A percentile compares a stretch with the other conserved stretches of the same genome.
These are phyloP conservation scores for Aspergillus clavatus DNA, from an alignment of 2,329 filamentous ascomycete species.

Conservation along the genomic window DNA sequence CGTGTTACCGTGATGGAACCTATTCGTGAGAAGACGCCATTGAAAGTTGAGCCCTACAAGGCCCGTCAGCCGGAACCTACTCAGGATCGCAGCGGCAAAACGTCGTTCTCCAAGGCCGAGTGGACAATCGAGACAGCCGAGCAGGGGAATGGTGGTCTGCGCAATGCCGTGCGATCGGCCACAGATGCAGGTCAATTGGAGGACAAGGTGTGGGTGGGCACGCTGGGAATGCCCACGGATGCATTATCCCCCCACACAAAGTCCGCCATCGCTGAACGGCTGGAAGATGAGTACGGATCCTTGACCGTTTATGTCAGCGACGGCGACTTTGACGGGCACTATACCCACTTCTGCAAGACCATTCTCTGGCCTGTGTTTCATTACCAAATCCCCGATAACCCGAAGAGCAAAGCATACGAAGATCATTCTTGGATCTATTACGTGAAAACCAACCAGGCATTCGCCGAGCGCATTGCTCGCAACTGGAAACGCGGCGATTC, in stretches of 20 bases:
- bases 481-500: conserved; percentile 92
- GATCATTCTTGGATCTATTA: conserved; percentile 97
- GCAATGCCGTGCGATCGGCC: conserved; percentile 80
- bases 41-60: conserved; percentile 8
- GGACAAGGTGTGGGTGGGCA: conserved; percentile 86
- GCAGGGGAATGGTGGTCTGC: conserved; percentile 86
- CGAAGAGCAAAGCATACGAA: conserved; percentile 96
- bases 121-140: conserved; percentile 83
- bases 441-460: conserved; percentile 84
- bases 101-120: conserved; percentile 66
- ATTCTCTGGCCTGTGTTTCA: conserved; percentile 98
- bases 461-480: conserved; percentile 82
- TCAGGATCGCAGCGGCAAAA: conserved; percentile 54
- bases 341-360: conserved; percentile 93
- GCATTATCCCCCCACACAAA: conserved; percentile 70
- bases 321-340: conserved; percentile 90
- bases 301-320: conserved; percentile 81
- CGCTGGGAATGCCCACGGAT: conserved; percentile 90
- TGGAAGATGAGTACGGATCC: conserved; percentile 77
- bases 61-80: conserved; percentile 12
- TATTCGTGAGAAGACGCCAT: conserved; percentile 15
- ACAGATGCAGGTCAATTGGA: conserved; percentile 62
- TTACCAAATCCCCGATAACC: conserved; percentile 96
- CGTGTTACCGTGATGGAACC: conserved; percentile 18
- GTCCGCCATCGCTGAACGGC: conserved; percentile 73